A percentile compares a stretch with the other conserved stretches of the same genome.
These are phyloP conservation scores for Moricandia arvensis DNA, from an alignment of 345 rosid genomes.

Conservation along the genomic window DNA sequence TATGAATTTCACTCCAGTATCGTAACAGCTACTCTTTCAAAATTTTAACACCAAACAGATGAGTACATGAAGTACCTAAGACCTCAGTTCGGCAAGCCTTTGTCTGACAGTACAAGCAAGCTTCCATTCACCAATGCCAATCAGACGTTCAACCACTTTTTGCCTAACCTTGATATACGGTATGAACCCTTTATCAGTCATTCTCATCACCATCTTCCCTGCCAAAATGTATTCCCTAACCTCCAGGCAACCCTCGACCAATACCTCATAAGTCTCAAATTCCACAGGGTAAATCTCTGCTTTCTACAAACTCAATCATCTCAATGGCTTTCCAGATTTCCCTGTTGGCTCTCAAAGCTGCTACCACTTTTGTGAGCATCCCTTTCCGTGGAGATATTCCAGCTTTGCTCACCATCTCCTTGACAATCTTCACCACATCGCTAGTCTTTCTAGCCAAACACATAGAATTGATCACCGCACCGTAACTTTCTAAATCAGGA, in stretches of 20 bases:
- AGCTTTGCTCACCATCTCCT: slow-evolving; percentile 68
- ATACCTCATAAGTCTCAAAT: slow-evolving; percentile 60
- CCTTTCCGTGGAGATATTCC: slow-evolving; percentile 68
- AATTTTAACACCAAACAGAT: slow-evolving; percentile 25
- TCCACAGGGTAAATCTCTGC: slow-evolving; percentile 52
- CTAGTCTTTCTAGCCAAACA: slow-evolving; percentile 55
- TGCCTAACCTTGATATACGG: slow-evolving; percentile 73
- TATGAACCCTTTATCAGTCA: slow-evolving; percentile 78
- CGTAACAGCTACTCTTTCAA: slow-evolving; percentile 27
- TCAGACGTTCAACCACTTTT: slow-evolving; percentile 66
- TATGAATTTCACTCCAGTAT: slow-evolving; percentile 10
- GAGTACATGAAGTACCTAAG: slow-evolving; percentile 41
- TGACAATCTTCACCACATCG: slow-evolving; percentile 53
- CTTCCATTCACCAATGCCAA: slow-evolving; percentile 54
- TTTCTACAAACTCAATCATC: slow-evolving; percentile 70
- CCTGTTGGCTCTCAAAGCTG: slow-evolving; percentile 60
- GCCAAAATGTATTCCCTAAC: slow-evolving; percentile 65
- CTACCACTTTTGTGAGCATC: slow-evolving; percentile 52
- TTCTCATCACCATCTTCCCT: slow-evolving; percentile 59
- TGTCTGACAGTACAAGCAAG: slow-evolving; percentile 69
- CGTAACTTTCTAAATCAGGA: slow-evolving; percentile 75
- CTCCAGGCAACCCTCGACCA: slow-evolving; percentile 70
- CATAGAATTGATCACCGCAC: slow-evolving; percentile 50
- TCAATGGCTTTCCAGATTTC: slow-evolving; percentile 68
- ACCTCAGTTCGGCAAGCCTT: slow-evolving; percentile 55